A percentile compares a stretch with the other conserved stretches of the same genome.
Evolutionary conservation across 164 flowering plant species (phyloP).

Genomic region (Magnolia kwangsiensis): DNA sequence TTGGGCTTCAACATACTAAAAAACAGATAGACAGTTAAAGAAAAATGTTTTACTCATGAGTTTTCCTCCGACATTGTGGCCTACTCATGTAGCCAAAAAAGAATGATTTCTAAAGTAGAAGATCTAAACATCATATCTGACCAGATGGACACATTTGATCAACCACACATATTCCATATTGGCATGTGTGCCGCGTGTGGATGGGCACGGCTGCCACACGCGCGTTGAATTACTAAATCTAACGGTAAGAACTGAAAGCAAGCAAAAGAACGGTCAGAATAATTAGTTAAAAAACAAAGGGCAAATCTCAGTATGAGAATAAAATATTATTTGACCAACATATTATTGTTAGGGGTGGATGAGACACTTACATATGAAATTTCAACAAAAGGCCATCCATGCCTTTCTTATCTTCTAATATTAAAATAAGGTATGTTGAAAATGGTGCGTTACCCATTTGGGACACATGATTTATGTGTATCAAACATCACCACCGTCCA

Average conservation of each 20-base stretch:
- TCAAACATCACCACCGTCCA: too few species aligned
- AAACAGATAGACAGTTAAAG: too few species aligned
- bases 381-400: neutral
- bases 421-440: neutral
- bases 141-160: neutral
- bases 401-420: neutral
- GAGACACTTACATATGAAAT: neutral
- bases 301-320: constrained; percentile 7
- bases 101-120: neutral
- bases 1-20: too few species aligned
- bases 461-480: neutral
- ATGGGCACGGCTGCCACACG: neutral
- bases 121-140: neutral
- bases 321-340: constrained; percentile 7
- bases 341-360: constrained; percentile 7
- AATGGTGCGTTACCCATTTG: neutral
- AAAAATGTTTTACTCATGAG: too few species aligned
- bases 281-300: neutral
- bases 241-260: neutral
- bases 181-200: neutral
- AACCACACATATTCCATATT: neutral
- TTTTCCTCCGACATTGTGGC: too few species aligned
- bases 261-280: constrained; percentile 1
- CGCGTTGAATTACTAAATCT: neutral
- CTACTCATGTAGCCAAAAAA: too few species aligned